These are phyloP conservation scores for Penicilliopsis zonata DNA, from an alignment of 495 filamentous ascomycete species.

Conservation along the genomic window DNA sequence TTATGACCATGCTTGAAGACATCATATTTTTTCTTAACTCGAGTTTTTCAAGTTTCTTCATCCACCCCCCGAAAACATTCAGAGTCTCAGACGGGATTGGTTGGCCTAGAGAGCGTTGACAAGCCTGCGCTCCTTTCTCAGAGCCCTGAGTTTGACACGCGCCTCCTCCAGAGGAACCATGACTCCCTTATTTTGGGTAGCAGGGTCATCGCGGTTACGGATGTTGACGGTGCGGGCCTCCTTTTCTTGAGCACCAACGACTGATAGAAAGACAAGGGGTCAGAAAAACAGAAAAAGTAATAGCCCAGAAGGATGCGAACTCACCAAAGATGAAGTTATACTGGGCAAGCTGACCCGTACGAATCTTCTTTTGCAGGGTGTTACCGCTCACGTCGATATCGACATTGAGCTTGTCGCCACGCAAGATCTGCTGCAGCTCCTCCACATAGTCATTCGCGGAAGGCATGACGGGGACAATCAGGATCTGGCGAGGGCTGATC, in stretches of 20 bases:
- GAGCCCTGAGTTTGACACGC: constrained; percentile 53
- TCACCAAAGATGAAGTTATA: constrained; percentile 87
- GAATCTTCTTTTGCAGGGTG: constrained; percentile 93
- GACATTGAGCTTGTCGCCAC: constrained; percentile 50
- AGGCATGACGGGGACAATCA: constrained; percentile 86
- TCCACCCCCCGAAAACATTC: too few species aligned
- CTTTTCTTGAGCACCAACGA: constrained; percentile 76
- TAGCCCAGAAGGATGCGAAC: constrained; percentile 4
- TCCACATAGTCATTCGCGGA: constrained; percentile 72
- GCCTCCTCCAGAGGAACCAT: constrained; percentile 68
- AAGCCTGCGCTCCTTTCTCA: constrained; percentile 54
- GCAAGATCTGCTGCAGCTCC: constrained; percentile 57
- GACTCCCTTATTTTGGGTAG: constrained; percentile 63
- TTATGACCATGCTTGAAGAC: too few species aligned
- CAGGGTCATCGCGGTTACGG: constrained; percentile 77
- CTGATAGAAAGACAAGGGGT: constrained; percentile 25
- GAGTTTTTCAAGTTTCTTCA: too few species aligned
- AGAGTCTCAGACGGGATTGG: too few species aligned
- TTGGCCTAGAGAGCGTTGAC: constrained; percentile 33
- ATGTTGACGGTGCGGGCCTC: constrained; percentile 72
- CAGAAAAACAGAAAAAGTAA: neutral
- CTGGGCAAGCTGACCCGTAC: constrained; percentile 71
- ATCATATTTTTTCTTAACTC: neutral
- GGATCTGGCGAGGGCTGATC: constrained; percentile 83
- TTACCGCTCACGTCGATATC: constrained; percentile 85